A percentile compares a stretch with the other conserved stretches of the same genome.
phyloP scores from a whole-genome alignment of 176 grass and related monocot genomes.

The Carex scoparia region DNA sequence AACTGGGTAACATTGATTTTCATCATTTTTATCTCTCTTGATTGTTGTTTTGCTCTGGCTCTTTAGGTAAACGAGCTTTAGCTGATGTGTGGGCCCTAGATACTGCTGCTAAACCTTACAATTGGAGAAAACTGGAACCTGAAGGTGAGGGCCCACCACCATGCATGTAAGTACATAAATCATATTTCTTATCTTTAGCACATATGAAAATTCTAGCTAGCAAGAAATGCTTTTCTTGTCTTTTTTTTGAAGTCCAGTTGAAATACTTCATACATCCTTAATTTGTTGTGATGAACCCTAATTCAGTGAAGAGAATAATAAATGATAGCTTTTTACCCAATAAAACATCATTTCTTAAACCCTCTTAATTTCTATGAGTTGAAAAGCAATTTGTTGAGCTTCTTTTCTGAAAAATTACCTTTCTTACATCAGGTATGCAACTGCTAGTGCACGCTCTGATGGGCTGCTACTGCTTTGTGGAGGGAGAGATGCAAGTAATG shows the following conservation, averaged over 20 bases:
- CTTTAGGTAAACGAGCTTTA: constrained; percentile 76
- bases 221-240: background rate
- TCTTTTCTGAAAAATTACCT: background rate
- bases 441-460: constrained; percentile 95
- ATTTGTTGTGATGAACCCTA: background rate
- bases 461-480: constrained; percentile 93
- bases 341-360: background rate
- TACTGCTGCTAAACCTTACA: constrained; percentile 93
- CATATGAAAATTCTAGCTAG: background rate
- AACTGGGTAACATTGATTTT: background rate
- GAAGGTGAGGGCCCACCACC: constrained; percentile 97
- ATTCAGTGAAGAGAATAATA: background rate
- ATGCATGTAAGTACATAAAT: constrained; percentile 69
- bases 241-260: background rate
- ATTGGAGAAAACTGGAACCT: constrained; percentile 97
- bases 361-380: constrained; percentile 2
- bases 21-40: constrained; percentile 16
- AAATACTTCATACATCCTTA: background rate
- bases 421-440: constrained; percentile 73
- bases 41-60: constrained; percentile 11
- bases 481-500: constrained; percentile 94
- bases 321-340: background rate
- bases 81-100: constrained; percentile 99
- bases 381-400: constrained; percentile 6
- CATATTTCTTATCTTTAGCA: background rate